Evolutionary conservation across 2,329 filamentous ascomycete species (phyloP), one percentile per base, ranked within the genome.

Genomic region (Epichloe aotearoae): DNA sequence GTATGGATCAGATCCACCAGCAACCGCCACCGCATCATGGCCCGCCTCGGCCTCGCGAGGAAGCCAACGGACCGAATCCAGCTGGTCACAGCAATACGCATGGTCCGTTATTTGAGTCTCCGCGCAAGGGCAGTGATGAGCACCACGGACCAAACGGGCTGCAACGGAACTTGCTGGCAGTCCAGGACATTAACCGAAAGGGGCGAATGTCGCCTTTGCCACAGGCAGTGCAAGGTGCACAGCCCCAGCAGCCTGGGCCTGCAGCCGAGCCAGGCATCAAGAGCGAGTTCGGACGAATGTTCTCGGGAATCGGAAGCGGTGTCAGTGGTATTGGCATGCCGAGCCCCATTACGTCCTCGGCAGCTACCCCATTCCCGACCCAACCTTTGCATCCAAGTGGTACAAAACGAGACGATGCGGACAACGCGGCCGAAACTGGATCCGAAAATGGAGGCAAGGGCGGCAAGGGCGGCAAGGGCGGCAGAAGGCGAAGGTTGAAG

Each of bases 281-380:
- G 73, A 94, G 83, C 63, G 91, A 96, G 64, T 90, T 96, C 64
- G 90, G 90, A 30, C 83, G 88, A 55, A 95, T 96, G 76, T 96
- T 95, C 68, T 88, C 88, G 17, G 91, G 91, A n/a, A 88, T 97
- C 57, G 90, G 73, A 53, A 78, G 72, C 57, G 78, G 73, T 54
- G 73, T 77, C 34, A 73, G 68, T 54, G 71, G 67, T 40, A 71
- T 77, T 52, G 72, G 71, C 23, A 67, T 73, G 37, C 73, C 76
- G 14, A 79, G 75, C 57, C 76, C 77, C 2, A 69, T 73, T 3
- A 66, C 74, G 1, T 63, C 67, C 6, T 58, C 58, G 4, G 56
- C 63, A 39, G 68, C 41, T 59, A 71, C 53, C 62, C 44, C 75
- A 1, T 80, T 75, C 52, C 69, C 73, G 5, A 41, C 37, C n/a